A percentile compares a stretch with the other conserved stretches of the same genome.
Conservation (phyloP, 345 rosid genomes). For the Dimocarpus longan region DNA sequence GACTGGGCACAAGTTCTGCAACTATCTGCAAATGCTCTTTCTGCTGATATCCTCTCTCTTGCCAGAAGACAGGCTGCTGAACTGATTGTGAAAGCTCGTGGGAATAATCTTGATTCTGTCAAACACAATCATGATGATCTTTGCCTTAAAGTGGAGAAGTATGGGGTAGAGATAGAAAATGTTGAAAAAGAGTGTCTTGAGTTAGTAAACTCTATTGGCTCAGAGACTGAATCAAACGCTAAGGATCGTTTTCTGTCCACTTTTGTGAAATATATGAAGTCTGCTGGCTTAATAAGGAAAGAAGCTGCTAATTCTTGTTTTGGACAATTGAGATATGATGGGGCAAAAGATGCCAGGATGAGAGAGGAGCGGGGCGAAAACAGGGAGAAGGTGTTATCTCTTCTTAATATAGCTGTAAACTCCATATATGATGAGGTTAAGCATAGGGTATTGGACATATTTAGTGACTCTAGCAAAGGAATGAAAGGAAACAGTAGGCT, state of each 20-base stretch:
- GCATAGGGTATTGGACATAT: constrained; percentile 48
- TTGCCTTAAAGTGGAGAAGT: constrained; percentile 58
- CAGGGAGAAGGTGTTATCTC: constrained; percentile 59
- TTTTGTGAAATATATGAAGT: constrained; percentile 69
- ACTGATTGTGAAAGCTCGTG: constrained; percentile 52
- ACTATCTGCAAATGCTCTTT: constrained; percentile 65
- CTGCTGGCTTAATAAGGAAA: constrained; percentile 53
- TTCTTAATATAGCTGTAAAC: constrained; percentile 55
- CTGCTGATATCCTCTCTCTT: constrained; percentile 66
- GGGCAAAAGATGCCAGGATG: constrained; percentile 37
- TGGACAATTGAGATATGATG: constrained; percentile 38
- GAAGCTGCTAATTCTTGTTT: constrained; percentile 43
- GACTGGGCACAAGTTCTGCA: constrained; percentile 86
- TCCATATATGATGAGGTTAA: constrained; percentile 61
- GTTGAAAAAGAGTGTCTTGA: constrained; percentile 65
- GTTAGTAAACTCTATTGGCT: constrained; percentile 60
- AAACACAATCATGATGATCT: constrained; percentile 57
- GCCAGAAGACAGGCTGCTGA: constrained; percentile 81
- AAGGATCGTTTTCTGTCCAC: constrained; percentile 73
- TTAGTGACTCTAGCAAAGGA: constrained; percentile 40
- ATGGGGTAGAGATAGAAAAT: constrained; percentile 59
- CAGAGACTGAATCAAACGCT: constrained; percentile 67
- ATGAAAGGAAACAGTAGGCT: constrained; percentile 36
- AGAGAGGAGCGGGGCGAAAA: constrained; percentile 49
- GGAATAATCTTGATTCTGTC: constrained; percentile 52